Conservation (phyloP, 208 protist species). For the Porcisia hertigi region DNA sequence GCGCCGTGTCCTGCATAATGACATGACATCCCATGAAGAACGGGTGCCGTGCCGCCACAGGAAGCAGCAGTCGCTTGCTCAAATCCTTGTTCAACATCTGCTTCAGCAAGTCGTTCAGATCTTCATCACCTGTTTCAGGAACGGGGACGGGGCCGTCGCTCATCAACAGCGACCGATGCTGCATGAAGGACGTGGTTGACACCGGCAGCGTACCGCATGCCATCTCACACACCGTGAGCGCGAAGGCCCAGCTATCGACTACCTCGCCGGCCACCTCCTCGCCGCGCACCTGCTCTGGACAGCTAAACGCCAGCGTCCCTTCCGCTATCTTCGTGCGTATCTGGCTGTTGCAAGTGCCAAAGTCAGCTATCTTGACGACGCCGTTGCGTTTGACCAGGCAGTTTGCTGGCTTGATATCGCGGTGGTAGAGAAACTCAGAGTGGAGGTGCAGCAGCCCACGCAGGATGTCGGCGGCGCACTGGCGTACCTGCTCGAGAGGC, state of each 20-base stretch:
- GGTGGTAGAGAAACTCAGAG: conserved; percentile 76
- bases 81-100: conserved; percentile 77
- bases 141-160: conserved; percentile 25
- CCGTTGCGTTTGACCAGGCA: conserved; percentile 68
- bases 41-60: conserved; percentile 48
- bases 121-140: conserved; percentile 24
- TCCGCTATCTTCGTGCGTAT: conserved; percentile 37
- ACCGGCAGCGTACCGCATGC: conserved; percentile 67
- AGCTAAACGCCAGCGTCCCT: conserved; percentile 84
- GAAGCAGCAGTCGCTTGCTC: conserved; percentile 56
- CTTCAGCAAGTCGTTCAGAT: conserved; percentile 56
- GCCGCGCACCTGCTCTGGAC: conserved; percentile 67
- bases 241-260: conserved; percentile 91
- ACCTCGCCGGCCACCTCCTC: conserved; percentile 63
- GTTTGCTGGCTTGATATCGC: conserved; percentile 86
- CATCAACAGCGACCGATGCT: conserved; percentile 21
- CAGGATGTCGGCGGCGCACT: conserved; percentile 65
- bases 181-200: conserved; percentile 21
- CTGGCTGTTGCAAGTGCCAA: conserved; percentile 80
- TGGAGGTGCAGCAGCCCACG: conserved; percentile 79
- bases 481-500: conserved; percentile 42
- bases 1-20: conserved; percentile 3
- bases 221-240: conserved; percentile 87
- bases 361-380: conserved; percentile 88
- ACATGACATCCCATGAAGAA: conserved; percentile 45